These are phyloP conservation scores for Aspergillus bombycis DNA, from an alignment of 2,329 filamentous ascomycete species.

Conservation along the genomic window DNA sequence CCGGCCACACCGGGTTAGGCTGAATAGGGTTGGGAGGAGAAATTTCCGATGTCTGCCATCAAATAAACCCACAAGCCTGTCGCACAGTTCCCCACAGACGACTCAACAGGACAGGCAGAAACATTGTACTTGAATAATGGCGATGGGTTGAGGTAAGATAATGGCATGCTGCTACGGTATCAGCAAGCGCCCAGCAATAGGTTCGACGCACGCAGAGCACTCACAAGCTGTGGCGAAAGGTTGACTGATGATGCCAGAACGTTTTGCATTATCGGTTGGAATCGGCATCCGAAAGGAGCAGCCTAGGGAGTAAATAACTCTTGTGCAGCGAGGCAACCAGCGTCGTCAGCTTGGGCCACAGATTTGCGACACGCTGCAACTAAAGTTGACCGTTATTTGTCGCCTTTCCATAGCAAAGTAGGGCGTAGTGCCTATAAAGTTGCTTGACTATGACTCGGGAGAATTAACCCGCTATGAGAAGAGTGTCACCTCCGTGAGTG, in stretches of 20 bases:
- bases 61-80: constrained; percentile 6
- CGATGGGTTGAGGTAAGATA: constrained; percentile 16
- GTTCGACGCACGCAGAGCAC: constrained; percentile 18
- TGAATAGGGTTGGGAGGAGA: constrained; percentile 4
- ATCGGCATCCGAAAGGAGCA: constrained; percentile 12
- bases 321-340: background rate
- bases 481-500: constrained; percentile 2
- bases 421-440: background rate
- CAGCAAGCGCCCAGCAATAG: constrained; percentile 24
- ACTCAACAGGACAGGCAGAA: constrained; percentile 9
- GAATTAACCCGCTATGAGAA: background rate
- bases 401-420: background rate
- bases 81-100: constrained; percentile 9
- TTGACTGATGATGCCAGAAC: constrained; percentile 15
- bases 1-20: constrained; percentile 15
- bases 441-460: background rate
- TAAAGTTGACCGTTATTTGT: constrained; percentile 6
- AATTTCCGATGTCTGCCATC: constrained; percentile 7
- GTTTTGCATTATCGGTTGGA: constrained; percentile 20
- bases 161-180: constrained; percentile 17
- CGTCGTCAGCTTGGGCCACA: constrained; percentile 12
- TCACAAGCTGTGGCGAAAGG: constrained; percentile 16
- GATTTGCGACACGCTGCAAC: constrained; percentile 3
- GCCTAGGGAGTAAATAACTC: background rate
- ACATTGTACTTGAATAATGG: constrained; percentile 12